These are phyloP conservation scores for Inosperma sp. DNA, from an alignment of 768 basidiomycete genomes.

Conservation along the genomic window DNA sequence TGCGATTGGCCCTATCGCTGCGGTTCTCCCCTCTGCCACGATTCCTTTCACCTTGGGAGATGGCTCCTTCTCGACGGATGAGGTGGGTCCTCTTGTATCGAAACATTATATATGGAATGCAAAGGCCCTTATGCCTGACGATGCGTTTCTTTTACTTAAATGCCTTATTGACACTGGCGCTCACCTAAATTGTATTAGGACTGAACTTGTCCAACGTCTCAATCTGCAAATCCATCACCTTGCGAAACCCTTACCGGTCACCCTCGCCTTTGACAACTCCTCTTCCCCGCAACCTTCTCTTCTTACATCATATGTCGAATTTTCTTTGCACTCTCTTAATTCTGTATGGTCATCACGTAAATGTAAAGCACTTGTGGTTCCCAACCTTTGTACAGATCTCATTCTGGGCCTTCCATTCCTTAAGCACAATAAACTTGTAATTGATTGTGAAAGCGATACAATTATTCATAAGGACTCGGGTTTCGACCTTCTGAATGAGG, in stretches of 20 bases:
- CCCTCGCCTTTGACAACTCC: neutral
- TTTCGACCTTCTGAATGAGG: neutral
- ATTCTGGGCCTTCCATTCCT: neutral
- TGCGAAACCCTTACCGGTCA: neutral
- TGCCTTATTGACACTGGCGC: neutral
- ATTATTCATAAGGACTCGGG: neutral
- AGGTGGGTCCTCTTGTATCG: neutral
- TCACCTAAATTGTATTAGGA: neutral
- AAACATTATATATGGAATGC: neutral
- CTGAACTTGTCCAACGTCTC: neutral
- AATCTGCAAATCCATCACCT: neutral
- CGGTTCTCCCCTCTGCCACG: neutral
- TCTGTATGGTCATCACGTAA: neutral
- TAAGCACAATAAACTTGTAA: neutral
- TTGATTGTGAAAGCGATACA: neutral
- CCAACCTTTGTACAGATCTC: no score
- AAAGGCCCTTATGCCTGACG: neutral
- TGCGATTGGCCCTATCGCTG: neutral
- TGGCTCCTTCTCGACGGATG: neutral
- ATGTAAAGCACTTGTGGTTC: neutral
- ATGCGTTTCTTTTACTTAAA: neutral
- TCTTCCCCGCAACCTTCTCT: neutral
- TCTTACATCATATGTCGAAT: neutral
- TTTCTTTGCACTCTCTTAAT: neutral
- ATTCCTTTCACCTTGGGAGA: neutral